These are phyloP conservation scores for Exophiala oligosperma DNA, from an alignment of 2,329 filamentous ascomycete genomes.

Conservation along the genomic window DNA sequence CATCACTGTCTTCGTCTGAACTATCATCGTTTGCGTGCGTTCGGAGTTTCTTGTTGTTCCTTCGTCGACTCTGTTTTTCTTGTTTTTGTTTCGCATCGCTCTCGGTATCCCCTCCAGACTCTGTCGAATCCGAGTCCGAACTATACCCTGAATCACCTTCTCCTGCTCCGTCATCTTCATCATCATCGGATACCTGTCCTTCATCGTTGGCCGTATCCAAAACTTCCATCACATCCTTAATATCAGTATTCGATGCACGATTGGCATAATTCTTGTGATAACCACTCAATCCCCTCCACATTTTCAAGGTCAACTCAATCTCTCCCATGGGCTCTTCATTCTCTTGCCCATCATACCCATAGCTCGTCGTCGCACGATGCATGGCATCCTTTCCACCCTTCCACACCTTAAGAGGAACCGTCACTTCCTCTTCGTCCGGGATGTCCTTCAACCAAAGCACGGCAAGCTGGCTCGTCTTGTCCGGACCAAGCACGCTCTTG, in stretches of 20 bases:
- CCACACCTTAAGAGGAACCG: slow-evolving; percentile 63
- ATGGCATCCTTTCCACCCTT: slow-evolving; percentile 57
- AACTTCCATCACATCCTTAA: slow-evolving; percentile 64
- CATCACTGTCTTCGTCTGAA: slow-evolving; percentile 13
- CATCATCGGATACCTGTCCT: slow-evolving; percentile 46
- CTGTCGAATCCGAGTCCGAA: slow-evolving; percentile 17
- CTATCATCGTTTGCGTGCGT: slow-evolving; percentile 21
- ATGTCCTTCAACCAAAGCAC: slow-evolving; percentile 55
- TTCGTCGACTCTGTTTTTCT: not conserved
- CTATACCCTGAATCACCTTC: slow-evolving; percentile 7
- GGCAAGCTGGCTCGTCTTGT: slow-evolving; percentile 32
- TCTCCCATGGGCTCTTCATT: slow-evolving; percentile 61
- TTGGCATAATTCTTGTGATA: slow-evolving; percentile 58
- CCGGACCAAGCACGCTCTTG: slow-evolving; percentile 29
- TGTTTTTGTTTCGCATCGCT: not conserved
- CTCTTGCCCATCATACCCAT: slow-evolving; percentile 49
- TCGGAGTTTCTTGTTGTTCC: slow-evolving; percentile 17
- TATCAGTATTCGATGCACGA: slow-evolving; percentile 52
- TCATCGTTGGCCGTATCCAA: slow-evolving; percentile 62
- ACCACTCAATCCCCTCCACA: slow-evolving; percentile 62
- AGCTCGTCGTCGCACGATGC: slow-evolving; percentile 34
- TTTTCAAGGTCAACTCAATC: slow-evolving; percentile 58
- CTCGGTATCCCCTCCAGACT: slow-evolving; percentile 10
- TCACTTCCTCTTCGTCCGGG: slow-evolving; percentile 64
- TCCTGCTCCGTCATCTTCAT: slow-evolving; percentile 2